Evolutionary conservation across 306 rosid species (phyloP), one percentile per base, ranked within the genome.

Genomic region (Glycyrrhiza uralensis): DNA sequence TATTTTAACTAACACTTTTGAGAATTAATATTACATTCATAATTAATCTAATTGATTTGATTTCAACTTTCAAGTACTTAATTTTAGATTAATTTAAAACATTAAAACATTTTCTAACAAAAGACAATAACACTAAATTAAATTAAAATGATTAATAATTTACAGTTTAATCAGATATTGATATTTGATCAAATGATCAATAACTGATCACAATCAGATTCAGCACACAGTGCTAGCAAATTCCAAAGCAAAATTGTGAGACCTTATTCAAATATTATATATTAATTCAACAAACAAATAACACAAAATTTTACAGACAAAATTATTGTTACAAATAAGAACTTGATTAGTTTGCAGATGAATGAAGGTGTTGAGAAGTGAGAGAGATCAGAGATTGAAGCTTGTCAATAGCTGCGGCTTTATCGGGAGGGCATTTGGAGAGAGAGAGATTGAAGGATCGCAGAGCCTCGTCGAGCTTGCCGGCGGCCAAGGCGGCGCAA

Each of bases 401-500:
- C 83, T 87, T 90, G 0, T 90, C 81, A 46, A 90, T 80, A 0
- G 97, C 96, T 4, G 83, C 55, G 6, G 84, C 75, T 69, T 86
- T 88, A 7, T 86, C 88, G 5, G 98, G 92, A 0, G 94, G 95
- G 64, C 96, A 91, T 72, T 77, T 86, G 3, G 90, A 83, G 9
- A 93, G 87, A 22, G 98, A 83, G 15, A 82, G 46, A 23, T 85
- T 91, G 73, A 89, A 76, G 8, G 83, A 89, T 11, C 69, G 75
- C 49, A 87, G 85, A 65, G 97, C 97, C 64, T 89, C 95, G 0
- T 89, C 92, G 3, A 87, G 82, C 54, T 91, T 86, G 7, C 96
- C 98, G 0, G 83, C 84, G 22, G 96, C 88, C 78, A 91, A 81
- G 39, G 96, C 93, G 4, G 88, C 88, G 73, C 98, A 93, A 2